Evolutionary conservation across 1,284 basidiomycete species (phyloP).

Genomic region (Gymnopus androsaceus): DNA sequence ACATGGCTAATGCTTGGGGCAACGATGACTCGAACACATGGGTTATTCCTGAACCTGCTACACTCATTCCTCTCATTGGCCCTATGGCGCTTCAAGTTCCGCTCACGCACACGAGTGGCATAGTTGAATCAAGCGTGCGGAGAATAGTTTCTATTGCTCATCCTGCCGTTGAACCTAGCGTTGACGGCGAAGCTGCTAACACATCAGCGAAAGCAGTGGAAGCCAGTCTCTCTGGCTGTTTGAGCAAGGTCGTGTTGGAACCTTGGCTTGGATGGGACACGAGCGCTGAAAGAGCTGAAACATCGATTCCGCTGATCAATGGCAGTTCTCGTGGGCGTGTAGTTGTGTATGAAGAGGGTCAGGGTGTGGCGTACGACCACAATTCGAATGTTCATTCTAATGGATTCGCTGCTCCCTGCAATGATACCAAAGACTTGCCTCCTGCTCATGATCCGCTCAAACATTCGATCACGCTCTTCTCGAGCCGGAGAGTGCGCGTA

Average conservation of each 20-base stretch:
- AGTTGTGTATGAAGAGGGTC: slow-evolving; percentile 24
- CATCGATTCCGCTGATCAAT: slow-evolving; percentile 41
- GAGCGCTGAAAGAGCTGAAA: slow-evolving; percentile 39
- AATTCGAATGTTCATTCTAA: background rate
- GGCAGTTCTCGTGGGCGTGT: slow-evolving; percentile 45
- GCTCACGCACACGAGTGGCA: slow-evolving; percentile 50
- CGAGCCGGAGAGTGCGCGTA: slow-evolving; percentile 44
- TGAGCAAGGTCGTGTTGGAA: slow-evolving; percentile 52
- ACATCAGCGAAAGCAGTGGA: slow-evolving; percentile 46
- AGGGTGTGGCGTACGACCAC: slow-evolving; percentile 6
- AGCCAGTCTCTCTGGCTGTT: slow-evolving; percentile 44
- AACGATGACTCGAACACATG: slow-evolving; percentile 19
- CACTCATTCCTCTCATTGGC: slow-evolving; percentile 43
- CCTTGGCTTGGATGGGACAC: slow-evolving; percentile 51
- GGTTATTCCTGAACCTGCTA: slow-evolving; percentile 23
- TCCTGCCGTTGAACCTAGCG: slow-evolving; percentile 13
- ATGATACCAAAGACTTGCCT: background rate
- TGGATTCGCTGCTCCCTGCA: background rate
- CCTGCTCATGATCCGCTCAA: slow-evolving; percentile 39
- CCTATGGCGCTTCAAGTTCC: slow-evolving; percentile 48
- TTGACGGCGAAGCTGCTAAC: slow-evolving; percentile 1
- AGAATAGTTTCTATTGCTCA: slow-evolving; percentile 38
- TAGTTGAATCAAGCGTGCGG: slow-evolving; percentile 53
- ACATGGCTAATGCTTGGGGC: slow-evolving; percentile 14
- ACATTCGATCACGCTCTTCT: slow-evolving; percentile 59